phyloP scores from a whole-genome alignment of 1,139 yeast species.

The Magnusiomyces ingens region DNA sequence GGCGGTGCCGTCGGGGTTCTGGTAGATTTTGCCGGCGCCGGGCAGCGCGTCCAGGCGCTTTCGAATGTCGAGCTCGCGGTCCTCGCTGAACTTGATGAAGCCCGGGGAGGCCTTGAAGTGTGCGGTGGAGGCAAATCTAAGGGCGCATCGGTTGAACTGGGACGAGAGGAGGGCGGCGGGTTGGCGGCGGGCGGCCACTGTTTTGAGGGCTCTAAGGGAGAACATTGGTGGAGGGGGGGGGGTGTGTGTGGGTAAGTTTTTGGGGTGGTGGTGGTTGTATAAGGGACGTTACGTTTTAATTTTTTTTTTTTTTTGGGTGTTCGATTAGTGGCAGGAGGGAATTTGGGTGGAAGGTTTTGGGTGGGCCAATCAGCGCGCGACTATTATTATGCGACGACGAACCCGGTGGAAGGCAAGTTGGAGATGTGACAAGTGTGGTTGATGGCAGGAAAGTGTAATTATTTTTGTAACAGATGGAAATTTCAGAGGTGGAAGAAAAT shows the following conservation, averaged over 20 bases:
- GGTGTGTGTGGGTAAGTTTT: too few species aligned
- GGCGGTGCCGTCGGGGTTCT: slow-evolving; percentile 72
- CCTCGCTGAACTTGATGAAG: slow-evolving; percentile 22
- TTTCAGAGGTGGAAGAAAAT: too few species aligned
- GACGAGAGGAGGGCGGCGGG: not conserved
- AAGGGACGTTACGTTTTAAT: too few species aligned
- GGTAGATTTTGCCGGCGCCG: slow-evolving; percentile 41
- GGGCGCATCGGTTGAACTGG: slow-evolving; percentile 5
- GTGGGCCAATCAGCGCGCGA: slow-evolving; percentile 5
- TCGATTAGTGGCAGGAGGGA: not conserved
- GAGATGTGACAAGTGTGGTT: too few species aligned
- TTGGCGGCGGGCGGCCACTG: slow-evolving; percentile 12
- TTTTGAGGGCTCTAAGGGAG: slow-evolving; percentile 15
- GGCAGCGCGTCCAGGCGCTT: slow-evolving; percentile 28
- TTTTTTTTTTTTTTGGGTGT: not conserved
- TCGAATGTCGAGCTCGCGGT: slow-evolving; percentile 29
- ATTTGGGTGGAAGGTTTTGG: not conserved
- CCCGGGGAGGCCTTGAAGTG: slow-evolving; percentile 15
- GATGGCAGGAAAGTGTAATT: too few species aligned
- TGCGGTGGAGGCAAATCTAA: slow-evolving; percentile 14
- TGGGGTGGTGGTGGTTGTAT: not conserved
- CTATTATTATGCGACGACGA: slow-evolving; percentile 1
- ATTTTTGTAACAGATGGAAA: too few species aligned
- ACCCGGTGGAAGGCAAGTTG: too few species aligned
- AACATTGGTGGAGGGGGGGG: slow-evolving; percentile 9